Evolutionary conservation across 148 eudicot species (phyloP).

Genomic region (Heliosperma pusillum): DNA sequence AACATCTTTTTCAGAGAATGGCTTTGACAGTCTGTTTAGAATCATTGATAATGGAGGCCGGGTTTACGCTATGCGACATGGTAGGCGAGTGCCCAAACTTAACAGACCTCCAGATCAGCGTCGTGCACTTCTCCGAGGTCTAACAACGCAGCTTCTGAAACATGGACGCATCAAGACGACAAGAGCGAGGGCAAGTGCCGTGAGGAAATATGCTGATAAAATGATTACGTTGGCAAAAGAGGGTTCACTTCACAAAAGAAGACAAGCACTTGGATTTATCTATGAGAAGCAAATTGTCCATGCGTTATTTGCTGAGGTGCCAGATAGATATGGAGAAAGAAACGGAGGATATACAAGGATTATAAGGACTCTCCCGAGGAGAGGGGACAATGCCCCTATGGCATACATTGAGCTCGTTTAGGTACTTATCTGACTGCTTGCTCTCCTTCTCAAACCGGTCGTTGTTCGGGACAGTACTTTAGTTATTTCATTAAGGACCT

Average conservation of each 20-base stretch:
- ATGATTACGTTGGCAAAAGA: slow-evolving; percentile 93
- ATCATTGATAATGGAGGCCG: slow-evolving; percentile 53
- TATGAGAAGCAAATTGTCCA: slow-evolving; percentile 87
- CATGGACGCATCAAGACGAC: slow-evolving; percentile 85
- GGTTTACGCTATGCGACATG: slow-evolving; percentile 75
- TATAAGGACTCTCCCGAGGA: slow-evolving; percentile 72
- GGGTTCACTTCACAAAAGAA: slow-evolving; percentile 87
- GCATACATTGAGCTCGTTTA: slow-evolving; percentile 88
- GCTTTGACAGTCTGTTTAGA: slow-evolving; percentile 42
- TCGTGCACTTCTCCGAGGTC: slow-evolving; percentile 67
- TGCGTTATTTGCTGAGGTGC: slow-evolving; percentile 86
- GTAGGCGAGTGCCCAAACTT: slow-evolving; percentile 73
- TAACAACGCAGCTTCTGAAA: slow-evolving; percentile 85
- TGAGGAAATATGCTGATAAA: slow-evolving; percentile 74
- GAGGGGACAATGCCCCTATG: slow-evolving; percentile 97
- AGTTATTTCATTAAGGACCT: not conserved
- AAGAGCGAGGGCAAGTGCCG: slow-evolving; percentile 75
- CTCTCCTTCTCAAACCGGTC: not conserved
- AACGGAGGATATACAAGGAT: slow-evolving; percentile 90
- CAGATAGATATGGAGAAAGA: slow-evolving; percentile 75
- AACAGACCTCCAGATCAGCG: slow-evolving; percentile 92
- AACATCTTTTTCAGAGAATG: slow-evolving; percentile 34
- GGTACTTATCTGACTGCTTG: slow-evolving; percentile 13
- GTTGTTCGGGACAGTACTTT: not conserved
- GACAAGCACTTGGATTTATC: slow-evolving; percentile 87